phyloP scores from a whole-genome alignment of 768 basidiomycete species.

The Russula olivacea region DNA sequence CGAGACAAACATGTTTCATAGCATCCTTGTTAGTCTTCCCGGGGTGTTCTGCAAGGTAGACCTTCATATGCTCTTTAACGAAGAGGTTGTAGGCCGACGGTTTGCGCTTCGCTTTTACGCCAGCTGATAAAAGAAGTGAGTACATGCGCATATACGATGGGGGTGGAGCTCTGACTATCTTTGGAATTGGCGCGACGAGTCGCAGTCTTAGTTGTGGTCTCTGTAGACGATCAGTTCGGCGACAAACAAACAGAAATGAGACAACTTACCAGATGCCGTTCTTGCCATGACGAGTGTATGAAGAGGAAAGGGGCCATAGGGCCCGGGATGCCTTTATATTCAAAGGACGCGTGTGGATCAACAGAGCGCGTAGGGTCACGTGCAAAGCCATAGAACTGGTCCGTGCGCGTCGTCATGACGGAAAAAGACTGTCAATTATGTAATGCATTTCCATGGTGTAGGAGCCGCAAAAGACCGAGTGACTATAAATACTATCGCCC shows the following conservation, averaged over 20 bases:
- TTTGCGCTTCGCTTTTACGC: conserved; percentile 47
- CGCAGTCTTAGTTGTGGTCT: conserved; percentile 50
- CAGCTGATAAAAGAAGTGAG: conserved; percentile 1
- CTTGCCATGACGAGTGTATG: conserved; percentile 42
- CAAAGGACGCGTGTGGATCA: conserved; percentile 22
- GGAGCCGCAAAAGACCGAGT: conserved; percentile 5
- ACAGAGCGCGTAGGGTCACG: conserved; percentile 20
- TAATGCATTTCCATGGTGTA: not conserved
- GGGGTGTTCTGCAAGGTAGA: conserved; percentile 51
- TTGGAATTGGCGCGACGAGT: conserved; percentile 45
- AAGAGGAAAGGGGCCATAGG: not conserved
- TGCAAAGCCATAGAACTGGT: not conserved
- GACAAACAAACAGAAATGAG: not conserved
- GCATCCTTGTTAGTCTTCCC: conserved; percentile 47
- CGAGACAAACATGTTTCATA: conserved; percentile 39
- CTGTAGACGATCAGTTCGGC: conserved; percentile 30
- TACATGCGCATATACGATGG: conserved; percentile 14
- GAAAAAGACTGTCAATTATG: not conserved
- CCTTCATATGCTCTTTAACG: conserved; percentile 50
- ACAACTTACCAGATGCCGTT: conserved; percentile 41
- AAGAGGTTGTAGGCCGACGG: conserved; percentile 56
- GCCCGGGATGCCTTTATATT: conserved; percentile 13
- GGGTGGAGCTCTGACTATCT: conserved; percentile 33
- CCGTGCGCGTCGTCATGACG: conserved; percentile 2
- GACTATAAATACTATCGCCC: conserved; percentile 23